These are phyloP conservation scores for Salicornia ramosissima DNA, from an alignment of 148 eudicot species.

Conservation along the genomic window DNA sequence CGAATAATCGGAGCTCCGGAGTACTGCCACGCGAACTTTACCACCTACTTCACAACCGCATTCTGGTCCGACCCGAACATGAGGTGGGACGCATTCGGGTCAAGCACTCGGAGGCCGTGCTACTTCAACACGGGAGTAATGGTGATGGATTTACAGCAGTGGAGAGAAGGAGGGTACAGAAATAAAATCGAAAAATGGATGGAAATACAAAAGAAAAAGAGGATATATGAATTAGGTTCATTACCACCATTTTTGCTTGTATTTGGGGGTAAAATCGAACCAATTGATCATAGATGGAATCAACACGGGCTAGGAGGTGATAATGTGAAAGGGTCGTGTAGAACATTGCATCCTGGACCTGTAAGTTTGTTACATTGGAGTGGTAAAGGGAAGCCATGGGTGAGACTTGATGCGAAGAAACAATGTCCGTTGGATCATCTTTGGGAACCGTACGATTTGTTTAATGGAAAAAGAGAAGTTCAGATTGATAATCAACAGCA, in stretches of 20 bases:
- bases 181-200: constrained; percentile 60
- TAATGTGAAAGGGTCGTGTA: constrained; percentile 65
- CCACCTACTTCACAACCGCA: constrained; percentile 44
- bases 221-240: constrained; percentile 76
- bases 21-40: constrained; percentile 76
- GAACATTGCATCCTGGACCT: constrained; percentile 72
- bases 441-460: constrained; percentile 80
- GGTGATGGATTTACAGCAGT: constrained; percentile 63
- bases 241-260: constrained; percentile 65
- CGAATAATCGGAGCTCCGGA: constrained; percentile 67
- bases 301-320: constrained; percentile 85
- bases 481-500: neutral
- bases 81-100: constrained; percentile 19
- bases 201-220: constrained; percentile 61
- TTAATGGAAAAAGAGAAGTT: constrained; percentile 22
- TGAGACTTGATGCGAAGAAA: constrained; percentile 45
- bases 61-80: constrained; percentile 69
- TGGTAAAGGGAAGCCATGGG: constrained; percentile 91
- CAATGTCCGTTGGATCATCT: constrained; percentile 78
- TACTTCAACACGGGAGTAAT: constrained; percentile 86
- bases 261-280: constrained; percentile 58
- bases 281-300: constrained; percentile 70
- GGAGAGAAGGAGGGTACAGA: constrained; percentile 51
- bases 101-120: constrained; percentile 36
- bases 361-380: constrained; percentile 82